These are phyloP conservation scores for Podaxis sp. DNA, from an alignment of 768 basidiomycete species.

Conservation along the genomic window DNA sequence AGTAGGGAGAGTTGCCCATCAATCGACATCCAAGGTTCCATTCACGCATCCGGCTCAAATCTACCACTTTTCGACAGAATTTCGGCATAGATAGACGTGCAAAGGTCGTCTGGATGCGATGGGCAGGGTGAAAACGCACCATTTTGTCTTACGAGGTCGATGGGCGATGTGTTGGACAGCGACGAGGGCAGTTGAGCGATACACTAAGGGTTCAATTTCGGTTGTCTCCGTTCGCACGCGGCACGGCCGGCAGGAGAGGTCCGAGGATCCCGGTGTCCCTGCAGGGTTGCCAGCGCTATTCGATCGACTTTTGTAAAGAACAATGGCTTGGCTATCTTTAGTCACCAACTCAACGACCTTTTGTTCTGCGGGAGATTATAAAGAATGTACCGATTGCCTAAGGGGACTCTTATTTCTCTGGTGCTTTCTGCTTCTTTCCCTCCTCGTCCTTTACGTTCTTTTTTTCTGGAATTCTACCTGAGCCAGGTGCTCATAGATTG, in stretches of 20 bases:
- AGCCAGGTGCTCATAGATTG: constrained; percentile 35
- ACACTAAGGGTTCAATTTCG: constrained; percentile 24
- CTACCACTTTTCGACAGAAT: constrained; percentile 20
- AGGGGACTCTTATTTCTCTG: not conserved
- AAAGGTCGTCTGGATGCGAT: constrained; percentile 6
- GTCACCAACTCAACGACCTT: constrained; percentile 1
- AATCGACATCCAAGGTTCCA: constrained; percentile 34
- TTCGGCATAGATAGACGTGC: constrained; percentile 8
- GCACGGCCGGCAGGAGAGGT: constrained; percentile 11
- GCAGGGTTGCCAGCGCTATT: not conserved
- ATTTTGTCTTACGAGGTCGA: constrained; percentile 40
- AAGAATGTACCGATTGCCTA: not conserved
- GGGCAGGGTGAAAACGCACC: constrained; percentile 33
- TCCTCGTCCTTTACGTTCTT: constrained; percentile 14
- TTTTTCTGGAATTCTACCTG: constrained; percentile 18
- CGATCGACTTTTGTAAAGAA: not conserved
- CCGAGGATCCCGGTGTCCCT: not conserved
- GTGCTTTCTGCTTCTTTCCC: not conserved
- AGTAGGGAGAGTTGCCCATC: not conserved
- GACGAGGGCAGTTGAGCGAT: constrained; percentile 28
- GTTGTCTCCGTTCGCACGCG: constrained; percentile 31
- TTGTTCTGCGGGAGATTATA: constrained; percentile 6
- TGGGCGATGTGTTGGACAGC: constrained; percentile 36
- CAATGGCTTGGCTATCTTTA: not conserved
- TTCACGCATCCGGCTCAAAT: constrained; percentile 37